phyloP scores from a whole-genome alignment of 2,329 filamentous ascomycete species.

The Lithohypha guttulata region DNA sequence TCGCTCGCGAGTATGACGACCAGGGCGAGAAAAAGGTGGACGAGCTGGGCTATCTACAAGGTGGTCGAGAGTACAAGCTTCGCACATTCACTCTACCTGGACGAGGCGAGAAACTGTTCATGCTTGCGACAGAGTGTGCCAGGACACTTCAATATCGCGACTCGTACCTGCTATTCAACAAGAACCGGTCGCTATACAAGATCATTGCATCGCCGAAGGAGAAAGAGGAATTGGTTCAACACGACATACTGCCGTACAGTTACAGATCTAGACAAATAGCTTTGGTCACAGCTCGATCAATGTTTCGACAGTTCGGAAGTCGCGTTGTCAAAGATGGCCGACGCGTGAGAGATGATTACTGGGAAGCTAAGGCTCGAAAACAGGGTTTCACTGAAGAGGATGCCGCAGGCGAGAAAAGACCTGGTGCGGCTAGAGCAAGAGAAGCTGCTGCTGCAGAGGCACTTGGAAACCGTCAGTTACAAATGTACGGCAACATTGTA shows the following conservation, averaged over 20 bases:
- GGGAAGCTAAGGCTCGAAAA: constrained; percentile 93
- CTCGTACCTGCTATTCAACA: constrained; percentile 97
- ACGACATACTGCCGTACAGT: constrained; percentile 93
- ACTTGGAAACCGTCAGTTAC: constrained; percentile 42
- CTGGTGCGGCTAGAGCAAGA: constrained; percentile 78
- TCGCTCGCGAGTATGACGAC: constrained; percentile 86
- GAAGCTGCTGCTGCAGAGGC: constrained; percentile 64
- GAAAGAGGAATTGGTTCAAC: constrained; percentile 89
- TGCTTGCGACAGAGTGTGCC: constrained; percentile 96
- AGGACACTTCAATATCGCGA: constrained; percentile 88
- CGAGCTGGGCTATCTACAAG: constrained; percentile 67
- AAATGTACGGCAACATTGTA: constrained; percentile 67
- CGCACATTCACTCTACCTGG: constrained; percentile 88
- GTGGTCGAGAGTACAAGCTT: constrained; percentile 79
- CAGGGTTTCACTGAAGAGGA: constrained; percentile 98
- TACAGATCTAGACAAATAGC: constrained; percentile 98
- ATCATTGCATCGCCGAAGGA: constrained; percentile 94
- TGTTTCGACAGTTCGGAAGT: constrained; percentile 98
- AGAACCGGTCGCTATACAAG: constrained; percentile 91
- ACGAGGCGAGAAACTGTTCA: constrained; percentile 87
- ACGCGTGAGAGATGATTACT: constrained; percentile 93
- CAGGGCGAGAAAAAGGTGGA: constrained; percentile 91
- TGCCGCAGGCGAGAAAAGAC: constrained; percentile 87
- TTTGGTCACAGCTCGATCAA: constrained; percentile 91
- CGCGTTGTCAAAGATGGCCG: constrained; percentile 82